Evolutionary conservation across 208 protist species (phyloP).

Genomic region (Crithidia bombi): DNA sequence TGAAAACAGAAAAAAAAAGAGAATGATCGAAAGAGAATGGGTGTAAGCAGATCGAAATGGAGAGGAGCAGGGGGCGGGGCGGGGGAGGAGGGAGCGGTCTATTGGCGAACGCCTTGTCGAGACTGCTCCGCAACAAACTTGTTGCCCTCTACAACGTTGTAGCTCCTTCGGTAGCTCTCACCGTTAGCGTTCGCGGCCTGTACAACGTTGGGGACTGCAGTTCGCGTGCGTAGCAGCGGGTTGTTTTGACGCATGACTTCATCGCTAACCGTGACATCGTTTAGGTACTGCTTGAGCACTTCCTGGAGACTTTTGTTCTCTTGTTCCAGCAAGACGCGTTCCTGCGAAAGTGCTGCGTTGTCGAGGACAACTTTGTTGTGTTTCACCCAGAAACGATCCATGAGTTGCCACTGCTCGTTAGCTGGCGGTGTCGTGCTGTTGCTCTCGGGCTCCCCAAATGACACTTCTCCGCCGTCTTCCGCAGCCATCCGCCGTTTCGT

Average conservation of each 20-base stretch:
- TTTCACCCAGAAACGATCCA: conserved; percentile 95
- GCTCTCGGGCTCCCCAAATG: conserved; percentile 25
- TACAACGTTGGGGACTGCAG: conserved; percentile 66
- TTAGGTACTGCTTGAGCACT: conserved; percentile 95
- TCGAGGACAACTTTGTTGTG: conserved; percentile 97
- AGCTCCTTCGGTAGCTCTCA: conserved; percentile 11
- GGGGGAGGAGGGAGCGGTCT: not conserved
- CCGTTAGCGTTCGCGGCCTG: conserved; percentile 38
- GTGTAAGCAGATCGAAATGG: not conserved
- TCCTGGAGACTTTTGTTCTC: conserved; percentile 91
- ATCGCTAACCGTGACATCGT: conserved; percentile 95
- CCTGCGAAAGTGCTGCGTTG: conserved; percentile 92
- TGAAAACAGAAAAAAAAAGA: not conserved
- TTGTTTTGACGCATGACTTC: conserved; percentile 83
- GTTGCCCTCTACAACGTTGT: conserved; percentile 84
- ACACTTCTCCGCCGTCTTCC: conserved; percentile 35
- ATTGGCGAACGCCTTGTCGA: conserved; percentile 50
- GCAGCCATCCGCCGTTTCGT: conserved; percentile 56
- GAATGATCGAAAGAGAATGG: too few relatives aligned
- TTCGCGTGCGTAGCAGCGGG: conserved; percentile 52
- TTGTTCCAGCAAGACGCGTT: conserved; percentile 83
- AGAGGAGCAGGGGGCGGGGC: not conserved
- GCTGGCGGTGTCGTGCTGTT: conserved; percentile 18
- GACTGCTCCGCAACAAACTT: conserved; percentile 75
- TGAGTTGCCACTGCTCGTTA: conserved; percentile 86